Base-by-base conservation (phyloP, 2,329 filamentous ascomycete genomes). In the Trichoderma sp. region DNA sequence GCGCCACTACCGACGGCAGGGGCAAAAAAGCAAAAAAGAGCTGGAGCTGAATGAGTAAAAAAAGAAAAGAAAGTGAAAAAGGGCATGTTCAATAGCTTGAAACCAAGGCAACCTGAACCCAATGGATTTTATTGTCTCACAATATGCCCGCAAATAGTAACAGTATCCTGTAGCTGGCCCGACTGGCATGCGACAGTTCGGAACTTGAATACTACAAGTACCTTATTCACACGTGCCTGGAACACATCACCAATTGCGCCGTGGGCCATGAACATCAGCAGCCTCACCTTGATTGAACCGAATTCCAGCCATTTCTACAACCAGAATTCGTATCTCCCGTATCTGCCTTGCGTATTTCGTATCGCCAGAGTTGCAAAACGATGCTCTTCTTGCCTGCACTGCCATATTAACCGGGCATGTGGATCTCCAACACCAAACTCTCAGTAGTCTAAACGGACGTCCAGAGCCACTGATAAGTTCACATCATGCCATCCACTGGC, bases 1-100 rank as follows among this genome's bases (percentile, higher is more conserved):
- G 65, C 65, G 65, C 65, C 65, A 39, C 53, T 60, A 56, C 65
- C 65, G 65, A 43, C 65, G 53, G 65, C 65, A 68, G 65, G 65
- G 65, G 65, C 65, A 18, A 60, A 47, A 18, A 47, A 43, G 34
- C 32, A 60, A 43, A 30, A 21, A 3, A 15, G 21, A 60, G 56
- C 56, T 60, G 28, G 56, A 34, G 30, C 28, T 34, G 21, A 67
- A 43, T 18, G 8, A 58, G 21, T 6, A 24, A 36, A n/a, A 32
- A 53, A 32, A 32, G 26, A 53, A 65, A 11, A 15, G 24, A 14
- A 21, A 32, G 21, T 34, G 12, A 24, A 53, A 6, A 32, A 12
- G 26, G 34, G 51, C 8, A n/a, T 26, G 53, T 18, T 24, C n/a
- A 43, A 39, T 39, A 58, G 53, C 64, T 56, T 32, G 39, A 62